Evolutionary conservation across 116 monocot species (phyloP), one percentile per base, ranked within the genome.

Genomic region (Trichopus zeylanicus): DNA sequence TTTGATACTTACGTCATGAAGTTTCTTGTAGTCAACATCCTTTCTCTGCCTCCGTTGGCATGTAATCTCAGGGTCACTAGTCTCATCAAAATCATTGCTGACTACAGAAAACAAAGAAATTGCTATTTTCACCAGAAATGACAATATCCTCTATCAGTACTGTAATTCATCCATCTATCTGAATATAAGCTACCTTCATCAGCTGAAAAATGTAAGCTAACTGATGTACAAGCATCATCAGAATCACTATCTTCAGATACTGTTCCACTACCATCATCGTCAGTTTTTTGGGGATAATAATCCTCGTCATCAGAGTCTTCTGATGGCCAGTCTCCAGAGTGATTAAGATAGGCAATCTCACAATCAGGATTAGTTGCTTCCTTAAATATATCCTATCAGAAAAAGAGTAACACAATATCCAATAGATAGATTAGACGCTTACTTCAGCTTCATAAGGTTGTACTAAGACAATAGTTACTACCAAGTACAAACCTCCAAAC

Each of bases 1-100:
- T n/a, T n/a, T n/a, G n/a, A n/a, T n/a, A 82, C 93, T 88, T 51
- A 93, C 93, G 67, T 79, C 79, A 73, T 93, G 63, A 67, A 93
- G 78, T 75, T 77, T 88, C 69, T 58, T 78, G 51, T 93, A 93
- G 53, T 93, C 93, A 68, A 93, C 88, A 75, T 68, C 67, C 48
- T 57, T 79, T 38, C 85, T 73, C 63, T 74, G 73, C 59, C 93
- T 75, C 29, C 71, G 64, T 56, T 63, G 64, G 65, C 61, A 69
- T 49, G 55, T 61, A 19, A 77, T 67, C 47, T 88, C 69, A 51
- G 37, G 29, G 51, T 70, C 73, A 76, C 59, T 70, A 31, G 46
- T 52, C 59, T 78, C 78, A 67, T 28, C 61, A 64, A 51, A 72
- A 60, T 79, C 75, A 37, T 63, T 48, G 46, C 59, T 55, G 26